Evolutionary conservation across 306 rosid genomes (phyloP).

Genomic region (Rosa chinensis): DNA sequence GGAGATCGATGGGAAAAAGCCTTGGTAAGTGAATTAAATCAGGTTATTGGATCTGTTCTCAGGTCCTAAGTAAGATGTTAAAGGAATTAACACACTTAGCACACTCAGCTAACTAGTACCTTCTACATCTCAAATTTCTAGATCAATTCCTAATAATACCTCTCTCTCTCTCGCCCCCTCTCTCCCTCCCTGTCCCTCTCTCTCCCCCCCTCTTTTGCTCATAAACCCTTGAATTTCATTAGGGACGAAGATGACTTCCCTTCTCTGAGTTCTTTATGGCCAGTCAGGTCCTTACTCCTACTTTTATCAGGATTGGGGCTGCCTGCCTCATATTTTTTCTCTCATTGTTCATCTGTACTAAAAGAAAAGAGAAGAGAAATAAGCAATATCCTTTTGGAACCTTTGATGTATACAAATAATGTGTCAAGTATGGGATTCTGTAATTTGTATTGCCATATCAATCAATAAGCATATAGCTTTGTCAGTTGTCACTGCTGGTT

Average conservation of each 20-base stretch:
- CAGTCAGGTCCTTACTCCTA: not conserved
- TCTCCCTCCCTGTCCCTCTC: no score
- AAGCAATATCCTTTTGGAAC: not conserved
- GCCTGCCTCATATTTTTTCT: not conserved
- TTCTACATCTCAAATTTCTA: not conserved
- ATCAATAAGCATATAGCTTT: not conserved
- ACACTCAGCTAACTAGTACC: not conserved
- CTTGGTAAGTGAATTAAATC: constrained; percentile 58
- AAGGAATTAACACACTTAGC: not conserved
- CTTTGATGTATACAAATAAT: not conserved
- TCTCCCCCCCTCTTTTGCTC: not conserved
- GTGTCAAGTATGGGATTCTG: not conserved
- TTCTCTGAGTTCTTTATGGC: not conserved
- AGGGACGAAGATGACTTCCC: not conserved
- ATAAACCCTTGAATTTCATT: not conserved
- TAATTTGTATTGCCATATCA: not conserved
- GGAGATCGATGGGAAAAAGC: constrained; percentile 83
- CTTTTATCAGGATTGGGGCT: not conserved
- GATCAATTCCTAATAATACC: not conserved
- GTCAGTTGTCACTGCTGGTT: constrained; percentile 3
- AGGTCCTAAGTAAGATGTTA: not conserved
- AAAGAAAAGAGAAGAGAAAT: not conserved
- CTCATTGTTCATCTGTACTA: not conserved
- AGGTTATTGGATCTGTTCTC: not conserved
- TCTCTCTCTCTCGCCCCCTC: no score